Base-by-base conservation (phyloP, 164 flowering plant genomes). In the Sextonia rubra region DNA sequence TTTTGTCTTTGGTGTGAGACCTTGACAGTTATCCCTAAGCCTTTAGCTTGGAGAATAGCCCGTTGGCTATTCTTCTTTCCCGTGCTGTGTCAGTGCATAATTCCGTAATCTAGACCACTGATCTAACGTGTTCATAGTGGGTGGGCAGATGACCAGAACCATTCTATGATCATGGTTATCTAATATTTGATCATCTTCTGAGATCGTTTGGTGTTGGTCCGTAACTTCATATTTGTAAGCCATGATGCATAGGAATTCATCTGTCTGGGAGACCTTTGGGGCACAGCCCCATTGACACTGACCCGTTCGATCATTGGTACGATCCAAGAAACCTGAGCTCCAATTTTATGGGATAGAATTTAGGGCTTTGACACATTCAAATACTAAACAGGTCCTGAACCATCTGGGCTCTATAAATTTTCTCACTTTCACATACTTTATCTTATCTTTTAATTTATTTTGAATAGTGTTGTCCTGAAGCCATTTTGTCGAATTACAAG, bases 401-500 rank as follows among this genome's bases (percentile, higher is more conserved):
- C n/a, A 15, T 52, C n/a, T 3, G n/a, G 58, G 58, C 58, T 20
- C 14, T 20, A 37, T 37, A 15, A 20, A 3, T 18, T 4, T 15
- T 52, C 17, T 52, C 58, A 52, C 3, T 52, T 52, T 52, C 44
- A 37, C 44, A 29, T 75, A 44, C 25, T 66, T 23, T 68, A n/a
- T 60, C 12, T 8, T n/a, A 60, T 37, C 3, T 60, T 32, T 60
- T 20, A 29, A 32, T 37, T 56, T 30, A 70, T 73, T 74, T 52
- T 69, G 29, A 52, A 73, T 91, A 92, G 98, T 79, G 76, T 83
- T 65, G 94, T 84, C 25, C 73, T 93, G 79, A 89, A 83, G 80
- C 88, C 94, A 23, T 93, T 90, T 77, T 87, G 74, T 82, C 82
- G 97, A 82, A 76, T 90, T 68, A 90, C 97, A 0, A 89, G 89